phyloP scores from a whole-genome alignment of 306 rosid genomes.

The Hippophae gyantsensis region DNA sequence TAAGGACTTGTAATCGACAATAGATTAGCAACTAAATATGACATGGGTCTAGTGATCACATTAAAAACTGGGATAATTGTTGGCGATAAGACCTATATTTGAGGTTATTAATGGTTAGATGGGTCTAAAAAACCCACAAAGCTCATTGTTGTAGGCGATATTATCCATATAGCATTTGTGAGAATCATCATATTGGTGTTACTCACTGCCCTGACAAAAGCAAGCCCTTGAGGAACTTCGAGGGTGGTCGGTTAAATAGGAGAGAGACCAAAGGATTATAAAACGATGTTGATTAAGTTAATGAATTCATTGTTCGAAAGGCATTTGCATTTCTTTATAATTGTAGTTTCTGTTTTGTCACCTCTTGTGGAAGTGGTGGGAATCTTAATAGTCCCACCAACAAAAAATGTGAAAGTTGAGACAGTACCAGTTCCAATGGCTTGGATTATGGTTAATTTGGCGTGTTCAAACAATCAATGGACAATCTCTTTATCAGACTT shows the following conservation, averaged over 20 bases:
- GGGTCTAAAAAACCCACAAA: constrained; percentile 10
- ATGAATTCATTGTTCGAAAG: constrained; percentile 46
- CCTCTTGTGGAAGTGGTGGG: constrained; percentile 19
- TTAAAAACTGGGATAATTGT: constrained; percentile 35
- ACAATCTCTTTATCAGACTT: constrained; percentile 43
- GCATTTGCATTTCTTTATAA: constrained; percentile 37
- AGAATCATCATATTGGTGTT: constrained; percentile 43
- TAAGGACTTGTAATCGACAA: not conserved
- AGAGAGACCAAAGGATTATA: constrained; percentile 35
- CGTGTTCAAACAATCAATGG: constrained; percentile 39
- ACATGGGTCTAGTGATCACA: constrained; percentile 32
- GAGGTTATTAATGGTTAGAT: constrained; percentile 24
- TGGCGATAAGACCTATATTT: constrained; percentile 49
- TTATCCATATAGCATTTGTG: constrained; percentile 59
- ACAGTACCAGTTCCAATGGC: constrained; percentile 42
- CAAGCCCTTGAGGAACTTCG: constrained; percentile 34
- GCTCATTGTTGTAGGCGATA: constrained; percentile 20
- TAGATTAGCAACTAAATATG: constrained; percentile 18
- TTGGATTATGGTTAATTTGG: constrained; percentile 34
- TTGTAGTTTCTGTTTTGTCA: not conserved
- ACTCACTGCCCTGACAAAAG: constrained; percentile 43
- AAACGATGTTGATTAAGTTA: constrained; percentile 26
- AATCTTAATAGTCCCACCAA: constrained; percentile 35
- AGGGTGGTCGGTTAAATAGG: constrained; percentile 29
- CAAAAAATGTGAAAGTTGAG: constrained; percentile 38